These are phyloP conservation scores for Vigna hirtella DNA, from an alignment of 306 rosid species.

Conservation along the genomic window DNA sequence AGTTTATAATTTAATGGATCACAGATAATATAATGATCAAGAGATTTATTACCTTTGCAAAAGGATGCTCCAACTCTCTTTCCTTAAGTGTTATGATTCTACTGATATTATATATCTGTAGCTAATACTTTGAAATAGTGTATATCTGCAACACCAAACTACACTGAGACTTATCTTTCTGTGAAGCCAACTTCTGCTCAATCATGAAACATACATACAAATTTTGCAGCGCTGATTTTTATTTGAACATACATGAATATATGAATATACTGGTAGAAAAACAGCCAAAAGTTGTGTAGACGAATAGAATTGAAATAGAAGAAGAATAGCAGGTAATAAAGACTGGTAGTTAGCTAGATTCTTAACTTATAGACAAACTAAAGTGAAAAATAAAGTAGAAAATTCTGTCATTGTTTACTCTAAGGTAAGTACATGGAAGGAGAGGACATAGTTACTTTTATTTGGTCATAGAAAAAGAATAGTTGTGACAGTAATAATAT, in stretches of 20 bases:
- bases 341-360: neutral
- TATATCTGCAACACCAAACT: neutral
- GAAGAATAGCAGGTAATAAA: neutral
- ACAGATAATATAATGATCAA: neutral
- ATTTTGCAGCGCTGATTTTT: neutral
- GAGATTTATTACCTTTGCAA: constrained; percentile 3
- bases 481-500: neutral
- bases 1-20: too few relatives aligned
- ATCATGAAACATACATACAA: neutral
- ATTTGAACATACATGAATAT: neutral
- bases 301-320: neutral
- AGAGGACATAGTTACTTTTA: neutral
- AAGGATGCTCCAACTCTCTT: neutral
- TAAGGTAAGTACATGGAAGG: neutral
- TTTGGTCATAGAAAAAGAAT: neutral
- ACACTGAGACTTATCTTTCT: neutral
- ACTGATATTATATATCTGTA: neutral
- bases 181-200: neutral
- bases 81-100: neutral
- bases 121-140: neutral
- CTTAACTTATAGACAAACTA: neutral
- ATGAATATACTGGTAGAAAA: neutral
- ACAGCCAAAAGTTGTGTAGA: neutral
- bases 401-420: neutral
- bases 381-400: neutral